Evolutionary conservation across 1,139 yeast species (phyloP), one percentile per base, ranked within the genome.

Genomic region (Candida gigantensis): DNA sequence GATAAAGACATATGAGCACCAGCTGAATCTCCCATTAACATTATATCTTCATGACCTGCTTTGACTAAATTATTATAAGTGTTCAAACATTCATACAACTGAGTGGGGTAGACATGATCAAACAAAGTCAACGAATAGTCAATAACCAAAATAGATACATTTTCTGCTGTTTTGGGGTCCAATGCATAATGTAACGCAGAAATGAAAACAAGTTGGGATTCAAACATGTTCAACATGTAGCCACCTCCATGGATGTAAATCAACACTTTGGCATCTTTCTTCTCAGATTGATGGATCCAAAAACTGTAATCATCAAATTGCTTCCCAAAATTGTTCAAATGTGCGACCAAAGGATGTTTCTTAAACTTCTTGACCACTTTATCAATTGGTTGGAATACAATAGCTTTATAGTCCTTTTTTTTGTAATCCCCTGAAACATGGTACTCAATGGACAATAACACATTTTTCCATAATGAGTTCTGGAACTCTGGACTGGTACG

Each of bases 1-100:
- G 63, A 55, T 12, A 65, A 43, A 6, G 62, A 55, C 45, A 71
- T 51, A 46, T 72, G 72, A 3, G 60, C 73, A 10, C 79, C 79
- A 19, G 74, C 72, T 3, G 78, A 72, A 45, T 72, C 79, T 6
- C 77, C 79, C 28, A 68, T 40, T 4, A 72, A 43, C 16, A 57
- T 57, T 34, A 73, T 57, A 29, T 64, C 59, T 5, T 47, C 43
- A 36, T 58, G 65, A 1, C 68, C 66, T 13, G 56, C 44, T 6
- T 44, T 35, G 11, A 57, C 46, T 32, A 74, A 51, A 14, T 50
- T 50, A 12, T 51, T 44, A 42, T 69, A 61, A 5, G 60, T 43
- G 1, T 52, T 48, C 14, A 62, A 49, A 3, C 65, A 47, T 47
- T 73, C 72, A 37, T 52, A 47, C 29, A 72, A 52, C 47, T 72